Percentiles rank a stretch among this genome's conserved stretches.
Evolutionary conservation across 192 early-diverging fungal species (phyloP).

Genomic region (Backusella macrospora): DNA sequence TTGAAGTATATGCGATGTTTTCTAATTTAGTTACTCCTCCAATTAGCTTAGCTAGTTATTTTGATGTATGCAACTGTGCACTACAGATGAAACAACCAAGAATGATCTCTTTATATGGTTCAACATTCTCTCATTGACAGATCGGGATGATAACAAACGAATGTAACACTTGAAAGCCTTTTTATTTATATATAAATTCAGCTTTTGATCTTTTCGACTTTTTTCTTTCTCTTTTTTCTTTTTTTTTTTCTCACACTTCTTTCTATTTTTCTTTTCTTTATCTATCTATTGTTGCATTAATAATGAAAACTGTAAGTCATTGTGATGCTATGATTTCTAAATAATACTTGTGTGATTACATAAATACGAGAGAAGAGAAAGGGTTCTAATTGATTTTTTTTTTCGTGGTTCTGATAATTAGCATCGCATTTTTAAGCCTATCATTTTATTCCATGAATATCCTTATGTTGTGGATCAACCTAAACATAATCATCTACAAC

Average conservation of each 20-base stretch:
- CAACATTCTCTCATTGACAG: conserved; percentile 15
- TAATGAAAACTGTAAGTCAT: background rate
- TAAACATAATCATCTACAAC: background rate
- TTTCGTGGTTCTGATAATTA: background rate
- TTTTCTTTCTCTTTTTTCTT: background rate
- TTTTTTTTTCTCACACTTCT: conserved; percentile 17
- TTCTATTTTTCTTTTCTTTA: background rate
- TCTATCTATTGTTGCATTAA: background rate
- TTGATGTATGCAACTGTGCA: conserved; percentile 1
- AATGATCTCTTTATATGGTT: background rate
- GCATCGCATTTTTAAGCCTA: conserved; percentile 37
- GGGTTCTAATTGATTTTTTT: conserved; percentile 8
- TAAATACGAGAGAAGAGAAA: background rate
- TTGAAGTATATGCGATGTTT: conserved; percentile 13
- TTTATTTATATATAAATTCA: conserved; percentile 12
- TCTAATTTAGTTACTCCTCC: background rate
- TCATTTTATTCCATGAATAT: conserved; percentile 40
- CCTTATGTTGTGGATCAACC: conserved; percentile 11
- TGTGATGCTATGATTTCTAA: background rate
- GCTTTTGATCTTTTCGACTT: background rate
- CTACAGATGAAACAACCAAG: conserved; percentile 17
- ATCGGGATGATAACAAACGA: conserved; percentile 11
- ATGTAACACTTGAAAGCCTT: background rate
- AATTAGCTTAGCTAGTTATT: background rate
- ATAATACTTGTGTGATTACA: background rate